Percentiles rank a stretch among this genome's conserved stretches.
Conservation (phyloP, 2,329 filamentous ascomycete species). For the Aschersonia sp. region DNA sequence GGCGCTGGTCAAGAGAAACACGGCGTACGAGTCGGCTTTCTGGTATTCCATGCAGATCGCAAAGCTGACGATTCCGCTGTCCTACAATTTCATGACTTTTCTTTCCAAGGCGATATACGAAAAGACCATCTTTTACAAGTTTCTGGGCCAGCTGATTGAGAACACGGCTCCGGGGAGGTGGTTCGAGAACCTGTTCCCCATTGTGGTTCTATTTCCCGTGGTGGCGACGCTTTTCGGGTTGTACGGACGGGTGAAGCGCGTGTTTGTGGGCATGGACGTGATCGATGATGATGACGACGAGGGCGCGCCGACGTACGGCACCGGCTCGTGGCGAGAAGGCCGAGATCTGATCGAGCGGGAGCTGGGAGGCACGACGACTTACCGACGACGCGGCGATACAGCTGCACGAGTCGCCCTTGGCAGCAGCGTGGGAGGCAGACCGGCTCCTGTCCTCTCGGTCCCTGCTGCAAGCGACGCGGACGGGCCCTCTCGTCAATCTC, state of each 20-base stretch:
- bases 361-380: conserved; percentile 47
- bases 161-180: conserved; percentile 68
- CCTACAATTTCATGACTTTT: conserved; percentile 95
- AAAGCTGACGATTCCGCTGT: conserved; percentile 78
- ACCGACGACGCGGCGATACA: conserved; percentile 31
- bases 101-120: conserved; percentile 57
- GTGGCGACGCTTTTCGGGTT: conserved; percentile 76
- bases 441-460: conserved; percentile 33
- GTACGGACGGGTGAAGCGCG: conserved; percentile 66
- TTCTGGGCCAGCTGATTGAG: conserved; percentile 71
- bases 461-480: conserved; percentile 18
- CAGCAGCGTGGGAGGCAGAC: conserved; percentile 15
- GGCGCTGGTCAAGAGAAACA: conserved; percentile 78
- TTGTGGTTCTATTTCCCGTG: conserved; percentile 76
- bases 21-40: conserved; percentile 81
- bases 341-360: conserved; percentile 82
- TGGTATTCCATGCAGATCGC: conserved; percentile 94
- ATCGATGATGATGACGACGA: conserved; percentile 65
- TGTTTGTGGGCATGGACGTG: conserved; percentile 63
- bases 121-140: conserved; percentile 72
- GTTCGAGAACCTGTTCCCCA: conserved; percentile 80
- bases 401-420: conserved; percentile 17
- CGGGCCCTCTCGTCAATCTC: conserved; percentile 16
- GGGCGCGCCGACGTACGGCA: conserved; percentile 51
- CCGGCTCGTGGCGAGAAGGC: conserved; percentile 82